Evolutionary conservation across 2,329 filamentous ascomycete genomes (phyloP).

Genomic region (Lizonia empirigonia): DNA sequence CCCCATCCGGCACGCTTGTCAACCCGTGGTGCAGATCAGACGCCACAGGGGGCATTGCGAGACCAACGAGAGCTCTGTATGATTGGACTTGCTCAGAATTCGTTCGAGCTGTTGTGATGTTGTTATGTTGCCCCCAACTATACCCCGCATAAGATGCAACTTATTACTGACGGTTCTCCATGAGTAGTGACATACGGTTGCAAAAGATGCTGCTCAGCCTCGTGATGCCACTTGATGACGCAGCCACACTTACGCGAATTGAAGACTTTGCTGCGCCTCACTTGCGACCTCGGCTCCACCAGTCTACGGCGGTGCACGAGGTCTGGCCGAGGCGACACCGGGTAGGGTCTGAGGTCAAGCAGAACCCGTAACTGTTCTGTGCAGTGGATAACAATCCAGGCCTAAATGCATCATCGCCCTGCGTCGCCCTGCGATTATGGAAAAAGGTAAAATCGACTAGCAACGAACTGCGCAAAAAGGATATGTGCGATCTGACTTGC

Average conservation of each 20-base stretch:
- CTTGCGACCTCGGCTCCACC: slow-evolving; percentile 15
- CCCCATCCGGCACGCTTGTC: slow-evolving; percentile 33
- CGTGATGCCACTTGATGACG: slow-evolving; percentile 12
- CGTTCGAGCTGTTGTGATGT: slow-evolving; percentile 6
- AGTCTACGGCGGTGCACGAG: slow-evolving; percentile 4
- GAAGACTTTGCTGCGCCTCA: slow-evolving; percentile 25
- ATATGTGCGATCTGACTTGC: not conserved
- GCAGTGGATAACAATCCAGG: not conserved
- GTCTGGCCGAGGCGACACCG: not conserved
- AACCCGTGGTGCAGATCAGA: slow-evolving; percentile 26
- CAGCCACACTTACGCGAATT: slow-evolving; percentile 22
- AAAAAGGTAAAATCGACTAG: not conserved
- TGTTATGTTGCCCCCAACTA: slow-evolving; percentile 6
- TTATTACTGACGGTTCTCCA: slow-evolving; percentile 3
- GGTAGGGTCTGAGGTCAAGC: not conserved
- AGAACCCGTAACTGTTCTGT: not conserved
- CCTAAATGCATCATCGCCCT: not conserved
- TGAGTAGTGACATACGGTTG: not conserved
- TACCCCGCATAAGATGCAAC: slow-evolving; percentile 28
- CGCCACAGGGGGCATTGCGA: slow-evolving; percentile 37
- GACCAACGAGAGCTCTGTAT: slow-evolving; percentile 23
- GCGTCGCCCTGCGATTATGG: not conserved
- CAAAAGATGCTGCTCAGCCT: slow-evolving; percentile 9
- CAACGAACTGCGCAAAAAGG: not conserved
- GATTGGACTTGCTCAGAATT: slow-evolving; percentile 18